Evolutionary conservation across 768 basidiomycete species (phyloP), one percentile per base, ranked within the genome.

Genomic region (Amanita exitialis): DNA sequence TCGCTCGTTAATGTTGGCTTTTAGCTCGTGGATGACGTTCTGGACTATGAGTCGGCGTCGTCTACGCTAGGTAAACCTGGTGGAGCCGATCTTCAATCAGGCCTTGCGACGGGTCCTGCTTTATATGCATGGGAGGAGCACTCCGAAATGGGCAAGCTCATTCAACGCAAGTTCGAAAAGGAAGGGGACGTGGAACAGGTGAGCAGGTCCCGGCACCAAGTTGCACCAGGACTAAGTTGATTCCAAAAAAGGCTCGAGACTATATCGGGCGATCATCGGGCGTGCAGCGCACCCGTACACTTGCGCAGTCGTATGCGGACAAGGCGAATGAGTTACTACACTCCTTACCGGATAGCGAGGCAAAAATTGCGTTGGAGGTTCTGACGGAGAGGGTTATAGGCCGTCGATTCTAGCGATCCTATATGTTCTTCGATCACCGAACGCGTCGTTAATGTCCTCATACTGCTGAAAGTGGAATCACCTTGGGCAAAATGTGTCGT

Each of bases 51-150:
- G 44, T 80, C 86, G 0, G 84, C 83, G 9, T 75, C 80, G 4
- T 66, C 72, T 0, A 70, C 84, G 0, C 78, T 98, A 10, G 95
- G 95, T 32, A 98, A 98, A 69, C 96, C 96, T 0, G 82, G 84
- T 0, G 89, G 88, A 15, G 86, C 90, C 1, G 91, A 93, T 63
- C 73, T 92, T 13, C 79, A 83, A 49, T 69, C 92, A 0, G 90
- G 90, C 0, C 74, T 92, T 39, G 89, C 96, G 4, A 99, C 96
- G 0, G 95, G 90, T 2, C 96, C 95, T 0, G 90, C 92, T 0
- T 68, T 98, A 10, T 99, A 86, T 62, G 96, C 96, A 30, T 95
- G 93, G 79, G 92, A 95, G 63, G 86, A 94, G 61, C 79, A 90
- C 64, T 83, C 91, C 0, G 86, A 91, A 63, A 77, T 99, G 70